Base-by-base conservation (phyloP, 768 basidiomycete species). In the Kockovaella imperatae region DNA sequence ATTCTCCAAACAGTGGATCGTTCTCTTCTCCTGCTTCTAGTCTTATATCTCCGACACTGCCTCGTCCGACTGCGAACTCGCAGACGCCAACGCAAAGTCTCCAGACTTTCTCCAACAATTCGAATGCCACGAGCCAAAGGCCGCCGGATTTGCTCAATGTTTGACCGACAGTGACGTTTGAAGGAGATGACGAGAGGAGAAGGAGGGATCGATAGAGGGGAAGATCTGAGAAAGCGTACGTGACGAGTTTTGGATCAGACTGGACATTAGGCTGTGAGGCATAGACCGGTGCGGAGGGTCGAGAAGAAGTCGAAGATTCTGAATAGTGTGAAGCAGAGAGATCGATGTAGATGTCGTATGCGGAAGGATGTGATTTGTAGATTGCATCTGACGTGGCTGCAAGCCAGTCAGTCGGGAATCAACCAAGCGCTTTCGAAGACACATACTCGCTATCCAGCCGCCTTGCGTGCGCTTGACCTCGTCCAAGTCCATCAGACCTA, bases 381-480 rank as follows among this genome's bases (percentile, higher is more conserved):
- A 70, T 64, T 13, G 64, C 59, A 36, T 70, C 69, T 31, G 64
- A 64, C 0, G 69, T 70, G 17, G 62, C 67, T 70, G 35, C 30
- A 44, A 23, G 28, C 29, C 17, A 39, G 32, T 40, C 28, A 10
- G 41, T 24, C 21, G 7, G 21, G 42, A 11, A 14, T 3, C 2
- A 26, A 28, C 6, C 17, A 4, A 36, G 35, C 24, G 11, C 6
- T 25, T 15, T 14, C 6, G 30, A 28, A 8, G 5, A 26, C 32
- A 61, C 69, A 54, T 40, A 70, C 69, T 67, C 1, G 62, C 69
- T 6, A 70, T 48, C 66, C 67, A 70, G 10, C 59, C 60, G n/a
- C 63, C 62, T 25, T 45, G 30, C 29, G 30, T 36, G 23, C 18
- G 8, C 18, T 65, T 60, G 11, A 70, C 24, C 4, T 34, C 48